Conservation (phyloP, 129 eudicot genomes). For the Escallonia herrerae region DNA sequence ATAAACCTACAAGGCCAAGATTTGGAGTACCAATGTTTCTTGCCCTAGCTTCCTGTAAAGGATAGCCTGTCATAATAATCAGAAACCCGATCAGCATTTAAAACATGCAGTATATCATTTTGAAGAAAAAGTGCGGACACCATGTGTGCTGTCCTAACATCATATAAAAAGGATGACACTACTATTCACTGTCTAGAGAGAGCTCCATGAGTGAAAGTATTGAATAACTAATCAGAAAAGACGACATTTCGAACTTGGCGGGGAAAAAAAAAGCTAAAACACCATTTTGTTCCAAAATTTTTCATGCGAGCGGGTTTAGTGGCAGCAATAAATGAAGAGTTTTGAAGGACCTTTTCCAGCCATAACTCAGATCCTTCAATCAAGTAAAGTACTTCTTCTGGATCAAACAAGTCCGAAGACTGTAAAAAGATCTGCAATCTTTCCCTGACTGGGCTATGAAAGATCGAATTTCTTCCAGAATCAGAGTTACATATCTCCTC, state of each 20-base stretch:
- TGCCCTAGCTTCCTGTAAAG: slow-evolving; percentile 87
- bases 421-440: slow-evolving; percentile 85
- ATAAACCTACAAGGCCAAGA: slow-evolving; percentile 78
- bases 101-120: slow-evolving; percentile 3
- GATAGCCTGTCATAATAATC: slow-evolving; percentile 67
- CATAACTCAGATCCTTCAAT: slow-evolving; percentile 89
- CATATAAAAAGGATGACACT: not conserved
- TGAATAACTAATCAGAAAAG: no score
- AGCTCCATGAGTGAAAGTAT: no score
- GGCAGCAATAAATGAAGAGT: not conserved
- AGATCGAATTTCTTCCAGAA: slow-evolving; percentile 30
- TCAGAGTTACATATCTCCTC: slow-evolving; percentile 26
- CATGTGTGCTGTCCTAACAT: not conserved
- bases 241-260: no score
- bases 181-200: not conserved
- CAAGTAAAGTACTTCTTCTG: slow-evolving; percentile 82
- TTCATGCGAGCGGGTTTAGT: no score
- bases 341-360: slow-evolving; percentile 76
- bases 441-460: slow-evolving; percentile 74
- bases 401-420: slow-evolving; percentile 86
- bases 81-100: slow-evolving; percentile 9
- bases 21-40: slow-evolving; percentile 85
- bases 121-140: not conserved
- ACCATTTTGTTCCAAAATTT: no score
- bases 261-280: no score